Evolutionary conservation across 306 rosid genomes (phyloP), one percentile per base, ranked within the genome.

Genomic region (Morella rubra): DNA sequence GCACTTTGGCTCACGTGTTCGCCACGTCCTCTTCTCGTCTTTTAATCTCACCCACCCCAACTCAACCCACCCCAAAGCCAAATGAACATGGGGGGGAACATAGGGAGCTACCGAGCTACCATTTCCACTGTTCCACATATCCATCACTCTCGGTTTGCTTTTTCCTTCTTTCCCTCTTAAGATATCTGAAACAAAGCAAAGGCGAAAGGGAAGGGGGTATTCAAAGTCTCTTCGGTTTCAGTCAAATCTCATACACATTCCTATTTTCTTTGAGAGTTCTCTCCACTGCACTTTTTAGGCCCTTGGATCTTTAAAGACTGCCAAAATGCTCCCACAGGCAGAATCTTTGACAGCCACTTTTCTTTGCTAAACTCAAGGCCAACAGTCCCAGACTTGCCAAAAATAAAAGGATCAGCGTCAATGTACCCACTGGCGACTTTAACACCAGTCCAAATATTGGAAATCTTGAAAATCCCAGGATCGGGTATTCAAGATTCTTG

Each of bases 341-440:
- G 90, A 81, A 86, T 90, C 91, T 90, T 88, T 84, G 80, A 79
- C 85, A 76, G 82, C 89, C 84, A 78, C 84, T 87, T 72, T 62
- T 59, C 69, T 81, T 88, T 70, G 78, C 90, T 84, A 78, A 91
- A 84, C 86, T 87, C 95, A 78, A 93, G 87, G 80, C 84, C 74
- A 41, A 77, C 85, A 80, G 74, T 75, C 81, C 70, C 73, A 68
- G 51, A 44, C 82, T 82, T 79, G n/a, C 85, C 88, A 66, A 76
- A 83, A 79, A 64, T 44, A n/a, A 46, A 70, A 8, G 20, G 70
- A 15, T 64, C 70, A 64, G 24, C 19, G 8, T 64, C 47, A 8
- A 61, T 65, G 71, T 65, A n/a, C 71, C 20, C 71, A 6, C 41
- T 65, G 49, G 14, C 8, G 16, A 44, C 45, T 65, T 65, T 42